Conservation (phyloP, 2,329 filamentous ascomycete species). For the Chaetomiaceae sp. region DNA sequence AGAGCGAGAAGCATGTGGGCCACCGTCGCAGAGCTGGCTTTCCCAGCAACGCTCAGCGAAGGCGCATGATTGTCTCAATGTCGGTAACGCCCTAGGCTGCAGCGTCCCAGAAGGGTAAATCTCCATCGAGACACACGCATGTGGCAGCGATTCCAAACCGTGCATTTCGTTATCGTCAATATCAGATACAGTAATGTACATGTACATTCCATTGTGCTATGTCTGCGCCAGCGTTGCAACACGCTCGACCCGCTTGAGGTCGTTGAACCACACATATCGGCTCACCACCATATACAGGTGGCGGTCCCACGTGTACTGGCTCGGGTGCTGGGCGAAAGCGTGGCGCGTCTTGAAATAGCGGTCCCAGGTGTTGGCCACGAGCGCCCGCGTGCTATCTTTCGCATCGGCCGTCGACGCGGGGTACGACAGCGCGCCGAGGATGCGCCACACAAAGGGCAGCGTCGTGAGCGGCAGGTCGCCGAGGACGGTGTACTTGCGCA, state of each 20-base stretch:
- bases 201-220: no score
- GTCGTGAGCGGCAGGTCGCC: slow-evolving; percentile 33
- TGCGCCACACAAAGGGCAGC: slow-evolving; percentile 29
- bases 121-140: no score
- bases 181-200: no score
- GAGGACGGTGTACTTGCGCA: slow-evolving; percentile 35
- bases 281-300: slow-evolving; percentile 35
- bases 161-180: no score
- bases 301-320: slow-evolving; percentile 37
- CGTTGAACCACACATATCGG: slow-evolving; percentile 38
- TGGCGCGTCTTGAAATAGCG: slow-evolving; percentile 31
- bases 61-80: no score
- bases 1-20: no score
- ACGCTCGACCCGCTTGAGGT: slow-evolving; percentile 18
- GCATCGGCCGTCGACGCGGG: slow-evolving; percentile 18
- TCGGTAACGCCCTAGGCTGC: no score
- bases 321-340: slow-evolving; percentile 33
- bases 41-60: background rate
- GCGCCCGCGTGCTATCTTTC: slow-evolving; percentile 22
- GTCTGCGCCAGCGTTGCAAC: background rate
- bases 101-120: background rate
- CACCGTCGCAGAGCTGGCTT: background rate
- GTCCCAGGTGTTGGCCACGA: slow-evolving; percentile 33
- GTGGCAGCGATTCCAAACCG: no score
- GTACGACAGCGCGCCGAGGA: slow-evolving; percentile 19